Evolutionary conservation across 306 rosid genomes (phyloP), one percentile per base, ranked within the genome.

Genomic region (Prunus mira): DNA sequence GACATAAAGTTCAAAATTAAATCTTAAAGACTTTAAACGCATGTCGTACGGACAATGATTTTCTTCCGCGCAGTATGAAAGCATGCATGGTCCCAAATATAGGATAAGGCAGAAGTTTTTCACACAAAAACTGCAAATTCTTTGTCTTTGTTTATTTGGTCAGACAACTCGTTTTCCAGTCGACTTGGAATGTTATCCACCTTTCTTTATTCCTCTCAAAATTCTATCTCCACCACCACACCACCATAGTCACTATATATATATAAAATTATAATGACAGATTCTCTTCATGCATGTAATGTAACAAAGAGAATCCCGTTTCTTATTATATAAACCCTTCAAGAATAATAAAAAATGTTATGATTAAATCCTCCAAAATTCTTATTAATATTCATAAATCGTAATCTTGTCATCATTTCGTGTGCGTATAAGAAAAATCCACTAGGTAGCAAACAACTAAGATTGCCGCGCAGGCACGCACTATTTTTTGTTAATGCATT

Each of bases 71-170:
- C 25, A 70, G 3, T 41, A 41, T 30, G 2, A 9, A 4, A 71
- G 17, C 19, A 54, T 0, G 25, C 56, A 25, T 43, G 45, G n/a
- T 15, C 18, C 56, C 12, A 46, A 38, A 38, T 6, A 13, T 58
- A 13, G 71, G 84, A 81, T 81, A 63, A 81, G 77, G 84, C 69
- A 28, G 63, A 63, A 43, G 9, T 38, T 38, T 6, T 38, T 7
- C 51, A 28, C 28, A 45, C 3, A 52, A 75, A 14, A 19, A 14
- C 5, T 19, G 22, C 13, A 30, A 43, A 38, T 38, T 43, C 67
- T 12, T 24, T 25, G 32, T 41, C 28, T 4, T 6, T 20, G 74
- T 49, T 65, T 49, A 5, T 28, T 19, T 72, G 18, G 9, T 30
- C 51, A 15, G 22, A 47, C 45, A 70, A 17, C 32, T 65, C 55